Evolutionary conservation across 2,329 filamentous ascomycete genomes (phyloP), one percentile per base, ranked within the genome.

Genomic region (Alternaria arbusti): DNA sequence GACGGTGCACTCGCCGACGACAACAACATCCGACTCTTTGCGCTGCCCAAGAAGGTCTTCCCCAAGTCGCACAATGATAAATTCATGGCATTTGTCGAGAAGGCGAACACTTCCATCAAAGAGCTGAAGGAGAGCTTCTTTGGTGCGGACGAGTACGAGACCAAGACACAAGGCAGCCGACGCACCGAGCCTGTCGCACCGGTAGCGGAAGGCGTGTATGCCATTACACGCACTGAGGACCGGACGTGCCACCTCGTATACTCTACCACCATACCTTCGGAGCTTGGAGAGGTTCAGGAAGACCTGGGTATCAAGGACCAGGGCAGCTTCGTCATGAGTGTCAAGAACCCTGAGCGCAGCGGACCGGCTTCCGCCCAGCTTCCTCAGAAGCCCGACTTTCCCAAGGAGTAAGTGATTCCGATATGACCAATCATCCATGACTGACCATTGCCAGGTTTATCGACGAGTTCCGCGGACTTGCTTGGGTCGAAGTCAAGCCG

Each of bases 11-110:
- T 90, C 15, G 83, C 85, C 61, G 85, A 85, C 6, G 83, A 85
- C 12, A 79, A 84, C 28, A 91, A 91, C 75, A 90, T 89, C 61
- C 88, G 94, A 13, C 82, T 97, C 5, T 83, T 96, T 55, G 89
- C 90, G 1, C 81, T 97, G 17, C 94, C 94, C 0, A 97, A 97
- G 81, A 97, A 97, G 78, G 87, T 88, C 3, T 87, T 96, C 10
- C 94, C 94, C 0, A 86, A 86, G 57, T 90, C 86, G 20, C 86
- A 87, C 58, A 78, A 82, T 11, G 92, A 96, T 69, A 84, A 88
- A 11, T 94, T 93, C 81, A 90, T 96, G 85, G 88, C 87, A 1
- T 96, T 97, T 77, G 91, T 97, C 2, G 92, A 96, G 75, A 94
- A 94, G 79, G 83, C 88, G 0, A 86, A 87, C 6, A 83, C 85